Percentiles rank a stretch among this genome's conserved stretches.
phyloP scores from a whole-genome alignment of 2,329 filamentous ascomycete species.

The Penicillium vulpinum region DNA sequence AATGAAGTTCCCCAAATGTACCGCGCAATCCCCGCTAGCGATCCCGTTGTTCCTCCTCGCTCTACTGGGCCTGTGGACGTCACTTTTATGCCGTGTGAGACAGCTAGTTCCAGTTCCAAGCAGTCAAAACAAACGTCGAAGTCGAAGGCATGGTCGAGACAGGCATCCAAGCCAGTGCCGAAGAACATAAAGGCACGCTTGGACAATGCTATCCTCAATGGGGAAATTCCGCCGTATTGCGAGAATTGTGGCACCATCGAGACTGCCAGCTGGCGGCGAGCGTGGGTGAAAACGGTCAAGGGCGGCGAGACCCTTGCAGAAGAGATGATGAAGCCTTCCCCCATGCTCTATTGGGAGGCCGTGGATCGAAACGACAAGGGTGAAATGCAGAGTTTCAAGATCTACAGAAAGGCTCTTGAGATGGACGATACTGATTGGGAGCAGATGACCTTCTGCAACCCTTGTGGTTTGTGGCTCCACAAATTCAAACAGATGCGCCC shows the following conservation, averaged over 20 bases:
- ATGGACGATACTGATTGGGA: slow-evolving; percentile 70
- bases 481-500: slow-evolving; percentile 87
- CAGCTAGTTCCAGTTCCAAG: neutral
- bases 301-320: slow-evolving; percentile 71
- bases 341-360: slow-evolving; percentile 72
- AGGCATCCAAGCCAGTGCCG: slow-evolving; percentile 62
- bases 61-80: slow-evolving; percentile 43
- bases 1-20: slow-evolving; percentile 36
- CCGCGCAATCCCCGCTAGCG: slow-evolving; percentile 50
- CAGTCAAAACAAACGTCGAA: slow-evolving; percentile 27
- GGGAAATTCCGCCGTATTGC: slow-evolving; percentile 85
- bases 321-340: slow-evolving; percentile 70
- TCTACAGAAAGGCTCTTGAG: slow-evolving; percentile 71
- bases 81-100: slow-evolving; percentile 44
- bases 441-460: slow-evolving; percentile 82
- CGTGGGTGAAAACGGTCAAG: slow-evolving; percentile 74
- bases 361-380: slow-evolving; percentile 64
- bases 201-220: slow-evolving; percentile 65
- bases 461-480: slow-evolving; percentile 91
- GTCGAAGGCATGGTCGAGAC: slow-evolving; percentile 32
- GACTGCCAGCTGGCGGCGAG: slow-evolving; percentile 93
- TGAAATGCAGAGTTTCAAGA: slow-evolving; percentile 65
- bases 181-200: slow-evolving; percentile 62
- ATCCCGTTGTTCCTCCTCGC: slow-evolving; percentile 44
- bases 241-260: slow-evolving; percentile 93